These are phyloP conservation scores for Mycosphaerella sp. DNA, from an alignment of 2,329 filamentous ascomycete species.

Conservation along the genomic window DNA sequence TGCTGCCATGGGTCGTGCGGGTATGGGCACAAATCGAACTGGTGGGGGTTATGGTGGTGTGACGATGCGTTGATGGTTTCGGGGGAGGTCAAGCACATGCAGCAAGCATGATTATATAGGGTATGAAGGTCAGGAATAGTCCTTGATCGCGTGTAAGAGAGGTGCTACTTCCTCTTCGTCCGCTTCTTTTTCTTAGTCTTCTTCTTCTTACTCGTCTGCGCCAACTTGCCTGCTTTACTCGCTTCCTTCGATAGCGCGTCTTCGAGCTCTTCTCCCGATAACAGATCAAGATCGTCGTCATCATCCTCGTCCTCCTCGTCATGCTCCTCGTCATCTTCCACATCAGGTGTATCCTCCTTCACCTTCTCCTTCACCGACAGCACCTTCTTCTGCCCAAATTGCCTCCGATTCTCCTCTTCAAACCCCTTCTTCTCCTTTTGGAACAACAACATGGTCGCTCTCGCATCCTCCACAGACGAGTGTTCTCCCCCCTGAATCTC, in stretches of 20 bases:
- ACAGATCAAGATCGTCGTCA: constrained; percentile 23
- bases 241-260: constrained; percentile 21
- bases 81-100: not conserved
- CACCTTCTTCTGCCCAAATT: constrained; percentile 42
- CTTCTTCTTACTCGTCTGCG: constrained; percentile 30
- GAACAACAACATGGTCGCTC: constrained; percentile 85
- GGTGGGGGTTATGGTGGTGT: constrained; percentile 4
- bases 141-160: not conserved
- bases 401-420: constrained; percentile 69
- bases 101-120: not conserved
- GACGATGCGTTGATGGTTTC: constrained; percentile 4
- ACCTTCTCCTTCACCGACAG: constrained; percentile 12
- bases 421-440: constrained; percentile 76
- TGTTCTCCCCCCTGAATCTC: constrained; percentile 56
- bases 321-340: constrained; percentile 24
- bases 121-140: not conserved
- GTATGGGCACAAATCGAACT: not conserved
- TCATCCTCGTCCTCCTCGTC: constrained; percentile 23
- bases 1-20: constrained; percentile 2
- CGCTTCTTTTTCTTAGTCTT: constrained; percentile 34
- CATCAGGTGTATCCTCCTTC: constrained; percentile 20
- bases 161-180: constrained; percentile 28
- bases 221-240: constrained; percentile 24
- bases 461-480: constrained; percentile 66
- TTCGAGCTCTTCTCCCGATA: constrained; percentile 29